Evolutionary conservation across 225 moss, liverwort and hornwort species (phyloP), one percentile per base, ranked within the genome.

Genomic region (Anthoceros angustus): DNA sequence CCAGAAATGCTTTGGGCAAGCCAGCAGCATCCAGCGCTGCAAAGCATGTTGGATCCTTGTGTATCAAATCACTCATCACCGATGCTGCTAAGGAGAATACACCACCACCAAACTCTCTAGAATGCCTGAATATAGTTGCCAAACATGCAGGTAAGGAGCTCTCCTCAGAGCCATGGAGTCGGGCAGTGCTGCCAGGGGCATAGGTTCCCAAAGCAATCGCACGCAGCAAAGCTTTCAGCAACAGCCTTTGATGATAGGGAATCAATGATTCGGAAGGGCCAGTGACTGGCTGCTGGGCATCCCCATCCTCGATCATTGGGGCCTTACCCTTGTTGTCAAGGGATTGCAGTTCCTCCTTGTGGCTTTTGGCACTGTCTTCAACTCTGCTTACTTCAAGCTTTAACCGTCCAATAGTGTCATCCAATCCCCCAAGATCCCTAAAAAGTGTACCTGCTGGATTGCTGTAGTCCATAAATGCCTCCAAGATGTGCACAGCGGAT

Each of bases 401-500:
- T 74, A 98, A 72, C 64, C 95, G 86, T 49, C 78, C 79, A 43
- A 98, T 86, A 15, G 92, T 87, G 69, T 92, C 95, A 83, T 88
- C 92, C 71, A 98, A 74, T 64, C 95, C 95, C 62, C 95, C 95
- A 75, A 98, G 73, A 64, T 98, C 92, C 67, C 95, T 85, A 62
- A 98, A 98, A 43, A 89, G 71, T 67, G 92, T 91, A 40, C 95
- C 91, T 62, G 95, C 95, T 66, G 89, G 88, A 73, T 98, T 98
- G 80, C 95, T 92, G 69, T 87, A 98, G 70, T 98, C 95, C 95
- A 98, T 98, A 70, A 98, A 98, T 61, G 89, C 95, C 82, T 92
- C 92, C 74, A 92, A 74, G 79, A 98, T 92, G 71, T 92, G 91
- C 67, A 98, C 92, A 67, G 91, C 88, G 62, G 95, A 82, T 70